A percentile compares a stretch with the other conserved stretches of the same genome.
phyloP scores from a whole-genome alignment of 352 stramenopile genomes.

The Saprolegnia diclina region DNA sequence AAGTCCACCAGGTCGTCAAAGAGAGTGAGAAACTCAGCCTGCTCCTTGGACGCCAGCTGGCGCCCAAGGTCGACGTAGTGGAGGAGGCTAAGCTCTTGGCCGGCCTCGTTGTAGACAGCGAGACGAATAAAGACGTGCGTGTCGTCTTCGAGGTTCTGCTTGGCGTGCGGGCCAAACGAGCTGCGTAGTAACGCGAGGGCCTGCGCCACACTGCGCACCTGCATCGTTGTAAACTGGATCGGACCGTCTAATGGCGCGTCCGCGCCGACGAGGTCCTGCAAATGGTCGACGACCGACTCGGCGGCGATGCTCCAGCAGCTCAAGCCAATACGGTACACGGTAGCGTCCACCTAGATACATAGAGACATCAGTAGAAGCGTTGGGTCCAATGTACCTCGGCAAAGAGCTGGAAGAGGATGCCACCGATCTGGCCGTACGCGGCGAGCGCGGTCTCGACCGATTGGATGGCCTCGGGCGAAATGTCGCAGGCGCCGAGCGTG shows the following conservation, averaged over 20 bases:
- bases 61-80: conserved; percentile 19
- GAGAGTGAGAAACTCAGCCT: conserved; percentile 9
- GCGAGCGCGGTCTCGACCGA: conserved; percentile 2
- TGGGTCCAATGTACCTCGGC: neutral
- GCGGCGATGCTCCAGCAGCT: conserved; percentile 11
- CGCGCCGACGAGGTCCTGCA: neutral
- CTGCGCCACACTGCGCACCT: neutral
- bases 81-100: conserved; percentile 16
- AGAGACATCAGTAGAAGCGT: neutral
- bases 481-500: conserved; percentile 7
- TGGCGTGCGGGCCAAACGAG: neutral
- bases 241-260: neutral
- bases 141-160: neutral
- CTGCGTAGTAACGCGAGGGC: conserved; percentile 4
- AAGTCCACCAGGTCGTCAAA: conserved; percentile 17
- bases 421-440: conserved; percentile 22
- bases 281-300: neutral
- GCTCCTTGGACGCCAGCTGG: neutral
- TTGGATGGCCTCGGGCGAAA: neutral
- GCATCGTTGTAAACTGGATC: conserved; percentile 18
- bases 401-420: conserved; percentile 23
- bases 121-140: conserved; percentile 21
- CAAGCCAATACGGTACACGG: conserved; percentile 3
- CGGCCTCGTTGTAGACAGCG: neutral
- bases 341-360: neutral